Evolutionary conservation across 257 asterid species (phyloP), one percentile per base, ranked within the genome.

Genomic region (Nicotiana otophora): DNA sequence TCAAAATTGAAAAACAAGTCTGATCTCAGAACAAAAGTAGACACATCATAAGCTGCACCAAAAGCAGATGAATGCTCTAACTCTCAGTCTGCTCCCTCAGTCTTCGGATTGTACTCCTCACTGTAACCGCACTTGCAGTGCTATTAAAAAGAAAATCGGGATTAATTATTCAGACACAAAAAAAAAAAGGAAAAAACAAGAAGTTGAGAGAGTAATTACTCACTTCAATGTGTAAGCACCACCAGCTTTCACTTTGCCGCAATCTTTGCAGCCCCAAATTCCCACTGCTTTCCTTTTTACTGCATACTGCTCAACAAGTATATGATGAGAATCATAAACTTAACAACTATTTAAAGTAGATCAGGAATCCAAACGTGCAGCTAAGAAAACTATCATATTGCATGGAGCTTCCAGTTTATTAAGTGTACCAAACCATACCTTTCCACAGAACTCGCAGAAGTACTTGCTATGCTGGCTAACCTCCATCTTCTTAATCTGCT

Each of bases 381-480:
- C 20, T 33, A 46, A 3, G 60, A 16, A 74, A 75, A 51, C 63
- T 75, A 26, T 75, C 20, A 26, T 75, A 75, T 30, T 74, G 79
- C 63, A 26, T 14, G 30, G 46, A 26, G 46, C 63, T 33, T 67
- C 75, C 17, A 7, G 26, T 17, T 17, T 67, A 33, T 67, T 3
- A 33, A 17, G 9, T 33, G 53, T 17, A 33, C 3, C 28, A 77
- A 5, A 14, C 2, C 42, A 36, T 84, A 89, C 94, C 92, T 91
- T 91, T 10, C 93, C 95, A 46, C 93, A 91, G 46, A 91, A 91
- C 86, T 91, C 95, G 10, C 95, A 91, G 63, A 91, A 89, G 34
- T 88, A 91, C 89, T 90, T 91, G 88, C 91, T 88, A 81, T 91
- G 93, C 87, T 91, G 93, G 28, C 80, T 75, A 15, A 75, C 80